Base-by-base conservation (phyloP, 352 stramenopile genomes). In the Pythium coloratum region DNA sequence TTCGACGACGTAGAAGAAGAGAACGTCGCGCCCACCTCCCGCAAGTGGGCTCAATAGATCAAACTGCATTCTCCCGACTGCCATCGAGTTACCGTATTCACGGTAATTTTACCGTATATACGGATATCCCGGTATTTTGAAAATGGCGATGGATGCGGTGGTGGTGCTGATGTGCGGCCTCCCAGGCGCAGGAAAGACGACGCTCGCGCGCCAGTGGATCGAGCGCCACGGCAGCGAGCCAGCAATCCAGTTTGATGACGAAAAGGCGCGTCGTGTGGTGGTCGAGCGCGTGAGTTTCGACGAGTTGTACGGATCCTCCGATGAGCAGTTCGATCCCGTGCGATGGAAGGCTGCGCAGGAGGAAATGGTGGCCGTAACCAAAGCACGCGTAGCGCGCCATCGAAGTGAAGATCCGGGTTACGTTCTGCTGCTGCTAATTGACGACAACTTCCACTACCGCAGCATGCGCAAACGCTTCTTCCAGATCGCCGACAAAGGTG, bases 371-470 rank as follows among this genome's bases (percentile, higher is more conserved):
- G 6, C 40, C 20, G 62, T 62, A 30, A 72, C 87, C 16, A 59
- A 60, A 12, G n/a, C 51, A 24, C 44, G 59, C 36, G 9, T 70
- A 72, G 13, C n/a, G 16, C 18, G 53, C 26, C 50, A 60, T 28
- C 36, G 24, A 3, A 50, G 40, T 0, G 20, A 12, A 9, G 58
- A 20, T 4, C 33, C 2, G 0, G 26, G 58, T 0, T 46, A 26
- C 6, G 60, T 64, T 7, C 55, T 84, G 7, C 70, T 91, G 32
- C 59, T 93, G 20, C 62, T 93, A 16, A 69, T 90, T 2, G 85
- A 93, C 44, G 85, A 93, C 59, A 91, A 86, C 55, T 90, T 93
- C 51, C 73, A 81, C 32, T 88, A 83, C 33, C 80, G 76, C 10
- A 93, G 84, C 59, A 76, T 80, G 42, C 82, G 85, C 57, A 93